Percentiles rank a stretch among this genome's conserved stretches.
Evolutionary conservation across 2,329 filamentous ascomycete genomes (phyloP).

Genomic region (Exophiala phaeomuriformis): DNA sequence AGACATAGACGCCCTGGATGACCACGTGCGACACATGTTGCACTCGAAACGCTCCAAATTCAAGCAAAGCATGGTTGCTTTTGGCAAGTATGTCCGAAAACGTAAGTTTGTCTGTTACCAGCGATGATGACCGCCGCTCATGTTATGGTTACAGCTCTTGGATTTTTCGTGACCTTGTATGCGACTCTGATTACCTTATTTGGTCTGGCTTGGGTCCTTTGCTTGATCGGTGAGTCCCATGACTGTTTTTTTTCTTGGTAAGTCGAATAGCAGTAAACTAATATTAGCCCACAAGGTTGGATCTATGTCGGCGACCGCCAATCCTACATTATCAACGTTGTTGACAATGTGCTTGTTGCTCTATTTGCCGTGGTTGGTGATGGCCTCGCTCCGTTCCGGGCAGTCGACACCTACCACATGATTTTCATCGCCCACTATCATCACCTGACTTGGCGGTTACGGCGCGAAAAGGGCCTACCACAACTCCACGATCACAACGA

Average conservation of each 20-base stretch:
- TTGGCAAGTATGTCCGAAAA: constrained; percentile 67
- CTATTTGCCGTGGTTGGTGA: constrained; percentile 65
- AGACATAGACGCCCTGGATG: constrained; percentile 70
- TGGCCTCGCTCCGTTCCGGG: constrained; percentile 65
- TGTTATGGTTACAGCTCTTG: constrained; percentile 50
- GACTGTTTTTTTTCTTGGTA: neutral
- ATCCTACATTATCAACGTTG: constrained; percentile 61
- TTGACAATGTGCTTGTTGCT: constrained; percentile 64
- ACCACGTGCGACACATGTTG: constrained; percentile 79
- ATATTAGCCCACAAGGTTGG: constrained; percentile 48
- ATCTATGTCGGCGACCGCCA: constrained; percentile 71
- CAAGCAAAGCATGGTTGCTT: constrained; percentile 71
- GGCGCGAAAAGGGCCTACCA: constrained; percentile 55
- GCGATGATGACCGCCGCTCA: neutral
- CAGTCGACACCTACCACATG: constrained; percentile 82
- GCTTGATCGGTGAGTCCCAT: constrained; percentile 59
- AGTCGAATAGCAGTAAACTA: neutral
- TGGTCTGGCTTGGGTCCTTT: constrained; percentile 82
- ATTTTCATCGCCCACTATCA: constrained; percentile 70
- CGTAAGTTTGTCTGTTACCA: constrained; percentile 47
- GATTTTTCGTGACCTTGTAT: constrained; percentile 77
- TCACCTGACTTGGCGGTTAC: constrained; percentile 56
- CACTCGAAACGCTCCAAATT: constrained; percentile 74
- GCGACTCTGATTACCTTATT: constrained; percentile 76
- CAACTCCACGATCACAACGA: constrained; percentile 62